Conservation (phyloP, 129 eudicot genomes). For the Calendula officinalis region DNA sequence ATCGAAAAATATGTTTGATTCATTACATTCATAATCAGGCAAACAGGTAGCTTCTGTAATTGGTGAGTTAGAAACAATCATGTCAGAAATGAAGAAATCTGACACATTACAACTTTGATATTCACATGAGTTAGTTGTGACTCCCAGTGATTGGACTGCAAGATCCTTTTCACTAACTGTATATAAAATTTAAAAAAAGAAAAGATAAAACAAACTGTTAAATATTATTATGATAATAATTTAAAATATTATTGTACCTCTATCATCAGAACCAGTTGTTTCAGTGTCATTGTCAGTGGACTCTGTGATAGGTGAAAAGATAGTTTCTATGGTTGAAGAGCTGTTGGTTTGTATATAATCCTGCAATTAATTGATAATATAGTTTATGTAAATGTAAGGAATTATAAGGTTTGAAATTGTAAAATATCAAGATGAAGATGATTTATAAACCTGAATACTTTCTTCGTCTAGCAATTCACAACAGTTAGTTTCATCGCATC, state of each 20-base stretch:
- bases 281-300: slow-evolving; percentile 43
- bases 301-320: slow-evolving; percentile 66
- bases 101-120: slow-evolving; percentile 72
- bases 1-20: slow-evolving; percentile 52
- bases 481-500: slow-evolving; percentile 39
- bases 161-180: slow-evolving; percentile 47
- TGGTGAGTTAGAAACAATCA: slow-evolving; percentile 65
- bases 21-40: slow-evolving; percentile 66
- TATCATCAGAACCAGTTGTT: slow-evolving; percentile 29
- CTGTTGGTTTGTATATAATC: slow-evolving; percentile 45
- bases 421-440: slow-evolving; percentile 15
- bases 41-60: slow-evolving; percentile 34
- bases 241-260: slow-evolving; percentile 39
- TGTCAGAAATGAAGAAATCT: slow-evolving; percentile 82
- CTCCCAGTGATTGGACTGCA: slow-evolving; percentile 41
- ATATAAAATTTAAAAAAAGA: slow-evolving; percentile 25
- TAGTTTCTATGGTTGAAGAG: slow-evolving; percentile 51
- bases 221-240: no score
- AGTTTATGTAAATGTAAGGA: slow-evolving; percentile 7
- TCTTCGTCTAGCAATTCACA: slow-evolving; percentile 40
- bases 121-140: slow-evolving; percentile 54
- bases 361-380: slow-evolving; percentile 33
- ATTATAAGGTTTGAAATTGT: neutral
- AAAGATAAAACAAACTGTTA: neutral
- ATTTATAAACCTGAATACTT: slow-evolving; percentile 31